Evolutionary conservation across 495 filamentous ascomycete species (phyloP).

Genomic region (Pyrenopolyporus hunteri): DNA sequence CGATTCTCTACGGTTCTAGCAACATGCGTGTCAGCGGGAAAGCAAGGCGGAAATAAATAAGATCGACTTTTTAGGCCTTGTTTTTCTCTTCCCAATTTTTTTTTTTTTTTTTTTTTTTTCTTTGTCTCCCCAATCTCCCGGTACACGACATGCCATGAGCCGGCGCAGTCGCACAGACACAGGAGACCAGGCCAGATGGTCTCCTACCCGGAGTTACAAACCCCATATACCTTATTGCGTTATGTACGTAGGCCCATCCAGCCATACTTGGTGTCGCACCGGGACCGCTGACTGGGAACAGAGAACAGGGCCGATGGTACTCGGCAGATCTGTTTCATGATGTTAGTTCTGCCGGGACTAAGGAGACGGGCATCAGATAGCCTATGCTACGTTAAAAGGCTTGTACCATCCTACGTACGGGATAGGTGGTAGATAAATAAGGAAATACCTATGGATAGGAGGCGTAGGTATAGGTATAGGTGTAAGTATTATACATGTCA

Average conservation of each 20-base stretch:
- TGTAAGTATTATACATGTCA: background rate
- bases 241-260: too few relatives aligned
- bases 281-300: background rate
- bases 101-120: background rate
- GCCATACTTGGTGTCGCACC: too few relatives aligned
- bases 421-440: too few relatives aligned
- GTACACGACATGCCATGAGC: conserved; percentile 1
- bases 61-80: too few relatives aligned
- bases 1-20: conserved; percentile 6
- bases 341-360: background rate
- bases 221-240: conserved; percentile 2
- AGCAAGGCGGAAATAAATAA: background rate
- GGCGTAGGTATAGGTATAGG: too few relatives aligned
- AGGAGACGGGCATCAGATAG: background rate
- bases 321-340: background rate
- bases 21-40: conserved; percentile 22
- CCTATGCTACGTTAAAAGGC: background rate
- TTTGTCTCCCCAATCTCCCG: background rate
- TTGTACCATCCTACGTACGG: too few relatives aligned
- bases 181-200: background rate
- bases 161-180: background rate
- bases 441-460: too few relatives aligned
- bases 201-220: conserved; percentile 8
- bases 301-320: background rate
- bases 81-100: too few relatives aligned